Evolutionary conservation across 495 filamentous ascomycete species (phyloP).

Genomic region (Chaetomium fimeti): DNA sequence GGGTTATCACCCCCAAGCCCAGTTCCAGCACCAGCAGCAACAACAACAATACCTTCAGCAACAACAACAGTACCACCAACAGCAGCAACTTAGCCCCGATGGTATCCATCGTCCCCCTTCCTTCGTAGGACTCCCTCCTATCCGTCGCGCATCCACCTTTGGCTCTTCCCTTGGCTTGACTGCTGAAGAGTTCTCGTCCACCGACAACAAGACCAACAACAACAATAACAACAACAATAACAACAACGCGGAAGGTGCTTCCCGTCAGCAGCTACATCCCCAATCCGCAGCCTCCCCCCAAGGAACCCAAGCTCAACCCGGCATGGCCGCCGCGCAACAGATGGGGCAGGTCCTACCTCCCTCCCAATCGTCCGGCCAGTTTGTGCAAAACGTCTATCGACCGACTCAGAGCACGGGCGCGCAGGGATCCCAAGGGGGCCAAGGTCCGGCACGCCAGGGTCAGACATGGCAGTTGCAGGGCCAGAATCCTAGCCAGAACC

Average conservation of each 20-base stretch:
- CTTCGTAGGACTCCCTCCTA: conserved; percentile 50
- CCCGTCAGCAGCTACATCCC: conserved; percentile 17
- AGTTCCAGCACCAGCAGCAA: conserved; percentile 25
- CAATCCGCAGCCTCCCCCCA: conserved; percentile 9
- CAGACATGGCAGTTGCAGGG: conserved; percentile 27
- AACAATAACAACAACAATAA: no score
- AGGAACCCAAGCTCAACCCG: background rate
- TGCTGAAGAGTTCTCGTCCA: conserved; percentile 25
- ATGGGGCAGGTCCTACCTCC: conserved; percentile 20
- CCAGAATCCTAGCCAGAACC: conserved; percentile 19
- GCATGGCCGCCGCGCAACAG: conserved; percentile 15
- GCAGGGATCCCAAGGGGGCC: conserved; percentile 10
- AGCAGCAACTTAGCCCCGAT: conserved; percentile 23
- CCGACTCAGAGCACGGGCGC: conserved; percentile 26
- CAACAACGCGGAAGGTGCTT: background rate
- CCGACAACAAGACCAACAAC: conserved; percentile 18
- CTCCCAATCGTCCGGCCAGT: conserved; percentile 21
- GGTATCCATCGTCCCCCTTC: conserved; percentile 37
- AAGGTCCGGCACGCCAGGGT: conserved; percentile 14
- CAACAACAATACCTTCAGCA: conserved; percentile 25
- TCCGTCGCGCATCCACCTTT: conserved; percentile 54
- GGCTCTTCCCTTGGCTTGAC: conserved; percentile 38
- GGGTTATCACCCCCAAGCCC: conserved; percentile 7
- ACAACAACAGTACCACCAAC: conserved; percentile 25
- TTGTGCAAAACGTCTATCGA: conserved; percentile 32